Base-by-base conservation (phyloP, 108 stramenopile species). In the Hondaea fermentalgiana region DNA sequence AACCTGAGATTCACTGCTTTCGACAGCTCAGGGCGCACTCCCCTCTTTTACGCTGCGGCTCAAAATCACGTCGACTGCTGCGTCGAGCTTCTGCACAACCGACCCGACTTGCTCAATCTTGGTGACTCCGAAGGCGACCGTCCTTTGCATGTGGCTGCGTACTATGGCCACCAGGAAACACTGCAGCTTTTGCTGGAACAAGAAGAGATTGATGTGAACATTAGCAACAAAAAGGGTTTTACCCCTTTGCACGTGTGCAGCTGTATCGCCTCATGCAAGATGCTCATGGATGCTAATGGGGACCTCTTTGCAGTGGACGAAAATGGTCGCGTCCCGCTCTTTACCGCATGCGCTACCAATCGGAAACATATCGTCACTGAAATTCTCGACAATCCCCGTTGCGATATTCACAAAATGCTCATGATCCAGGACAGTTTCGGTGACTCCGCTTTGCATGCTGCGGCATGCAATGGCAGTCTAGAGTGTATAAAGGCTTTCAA, bases 401-500 rank as follows among this genome's bases (percentile, higher is more conserved):
- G 51, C 51, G 76, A 83, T 45, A 53, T 53, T 53, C 49, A 47
- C 25, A 47, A 83, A 53, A 83, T 83, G 76, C 76, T 83, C 4
- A 47, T 83, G 45, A 53, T 83, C 25, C 76, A 83, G 23, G 76
- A 83, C 28, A 83, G 76, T 45, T 83, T 53, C 3, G 76, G 76
- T 16, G 76, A 83, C 51, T 53, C 76, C 49, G 76, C 76, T 6
- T 23, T 83, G 51, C 76, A 83, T 35, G 76, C 76, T 6, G 76
- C 76, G 2, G 76, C 76, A 25, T 83, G 76, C 51, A 83, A 83
- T 23, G 76, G 76, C n/a, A 83, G 76, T 23, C 28, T 83, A 2
- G 76, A 83, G 25, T 83, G 76, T 23, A 83, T 83, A 14, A 83
- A 83, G 51, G 76, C 76, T 14, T 53, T 83, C 25, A 83, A 83